Evolutionary conservation across 306 rosid genomes (phyloP), one percentile per base, ranked within the genome.

Genomic region (Sicyos edulis): DNA sequence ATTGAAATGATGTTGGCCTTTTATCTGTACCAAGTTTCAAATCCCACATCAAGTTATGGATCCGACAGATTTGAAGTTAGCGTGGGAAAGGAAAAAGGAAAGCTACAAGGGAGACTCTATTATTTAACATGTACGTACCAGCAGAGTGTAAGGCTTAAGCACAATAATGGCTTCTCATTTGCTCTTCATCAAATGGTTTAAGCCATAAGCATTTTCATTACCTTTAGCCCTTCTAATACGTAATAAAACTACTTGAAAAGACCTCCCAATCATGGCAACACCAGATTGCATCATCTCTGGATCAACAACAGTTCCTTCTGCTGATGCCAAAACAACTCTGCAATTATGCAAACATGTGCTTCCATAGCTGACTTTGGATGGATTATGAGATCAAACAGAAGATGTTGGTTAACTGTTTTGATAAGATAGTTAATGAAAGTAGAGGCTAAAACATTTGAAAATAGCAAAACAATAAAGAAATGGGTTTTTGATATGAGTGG

Each of bases 61-160:
- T 65, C 71, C 71, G 71, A 65, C 73, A 68, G 22, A 68, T 22
- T 68, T 69, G 54, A 69, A 69, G 73, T 50, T 69, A 22, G 58
- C 73, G 73, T 69, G 73, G 73, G 22, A 69, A 69, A 26, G 73
- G 44, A 69, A 69, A 67, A 47, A 47, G 55, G 40, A 67, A 67
- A 47, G 7, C 72, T 20, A 67, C 72, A 67, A 47, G 13, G 54
- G 72, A 24, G 72, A 24, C 58, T 69, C 58, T 45, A 69, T 69
- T 69, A 69, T 69, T 69, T 32, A 47, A 20, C 72, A 50, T 69
- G 22, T 69, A 68, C 73, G 57, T 47, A 47, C 73, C 57, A 67
- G 21, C 44, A 64, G 44, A 50, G 58, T 49, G 57, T 50, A 21
- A 20, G 34, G 72, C 47, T 67, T 47, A 67, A 67, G 56, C 72